Conservation (phyloP, 257 asterid species). For the Solanum paucissectum region DNA sequence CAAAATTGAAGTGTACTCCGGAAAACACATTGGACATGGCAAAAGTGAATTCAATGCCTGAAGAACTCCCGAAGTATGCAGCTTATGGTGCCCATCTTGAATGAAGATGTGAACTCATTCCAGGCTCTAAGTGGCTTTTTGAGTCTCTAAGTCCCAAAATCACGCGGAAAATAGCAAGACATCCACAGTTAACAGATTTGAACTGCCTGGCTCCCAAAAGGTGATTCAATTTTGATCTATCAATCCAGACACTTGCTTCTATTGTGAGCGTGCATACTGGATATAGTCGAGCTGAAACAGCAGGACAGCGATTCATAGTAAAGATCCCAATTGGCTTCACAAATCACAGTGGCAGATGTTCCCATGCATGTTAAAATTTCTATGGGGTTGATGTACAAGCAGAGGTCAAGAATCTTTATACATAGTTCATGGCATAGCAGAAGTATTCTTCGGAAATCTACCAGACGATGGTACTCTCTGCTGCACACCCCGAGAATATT, state of each 20-base stretch:
- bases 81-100: background rate
- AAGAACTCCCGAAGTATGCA: background rate
- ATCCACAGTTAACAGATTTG: background rate
- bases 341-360: background rate
- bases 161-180: background rate
- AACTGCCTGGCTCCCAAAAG: background rate
- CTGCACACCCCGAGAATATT: slow-evolving; percentile 47
- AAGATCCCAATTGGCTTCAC: background rate
- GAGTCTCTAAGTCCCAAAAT: background rate
- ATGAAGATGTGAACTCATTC: background rate
- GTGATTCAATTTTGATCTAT: background rate
- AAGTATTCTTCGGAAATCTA: slow-evolving; percentile 48
- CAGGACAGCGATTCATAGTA: background rate
- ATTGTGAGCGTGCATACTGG: background rate
- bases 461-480: slow-evolving; percentile 51
- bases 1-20: background rate
- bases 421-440: slow-evolving; percentile 40
- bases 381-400: slow-evolving; percentile 17
- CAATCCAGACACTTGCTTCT: background rate
- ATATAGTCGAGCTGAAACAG: background rate
- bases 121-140: background rate
- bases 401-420: background rate
- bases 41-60: background rate
- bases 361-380: slow-evolving; percentile 3
- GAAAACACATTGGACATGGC: background rate